phyloP scores from a whole-genome alignment of 148 eudicot genomes.

The Heliosperma pusillum region DNA sequence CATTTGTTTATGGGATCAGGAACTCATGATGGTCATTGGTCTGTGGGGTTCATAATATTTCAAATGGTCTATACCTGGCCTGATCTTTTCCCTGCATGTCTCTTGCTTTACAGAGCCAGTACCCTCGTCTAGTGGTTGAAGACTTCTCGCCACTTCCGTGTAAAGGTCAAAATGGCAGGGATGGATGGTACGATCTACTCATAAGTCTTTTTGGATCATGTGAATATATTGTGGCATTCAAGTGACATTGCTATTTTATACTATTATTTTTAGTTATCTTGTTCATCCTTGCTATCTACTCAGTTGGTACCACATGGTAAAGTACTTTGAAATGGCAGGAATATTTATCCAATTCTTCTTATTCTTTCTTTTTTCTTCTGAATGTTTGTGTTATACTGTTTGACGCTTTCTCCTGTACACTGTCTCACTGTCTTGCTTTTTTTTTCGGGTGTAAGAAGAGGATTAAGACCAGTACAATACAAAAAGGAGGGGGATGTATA shows the following conservation, averaged over 20 bases:
- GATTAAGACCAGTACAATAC: neutral
- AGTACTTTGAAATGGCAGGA: neutral
- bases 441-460: neutral
- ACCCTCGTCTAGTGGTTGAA: conserved; percentile 85
- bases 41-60: neutral
- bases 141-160: conserved; percentile 75
- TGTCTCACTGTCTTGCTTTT: too few relatives aligned
- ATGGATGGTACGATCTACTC: conserved; percentile 60
- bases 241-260: neutral
- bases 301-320: neutral
- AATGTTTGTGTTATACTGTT: neutral
- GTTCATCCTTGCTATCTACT: neutral
- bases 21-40: neutral
- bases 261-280: neutral
- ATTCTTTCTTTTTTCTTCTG: neutral
- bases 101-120: conserved; percentile 63
- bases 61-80: neutral
- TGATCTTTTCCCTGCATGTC: conserved; percentile 17
- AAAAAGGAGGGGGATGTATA: neutral
- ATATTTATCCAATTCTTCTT: neutral
- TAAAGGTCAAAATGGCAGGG: conserved; percentile 75
- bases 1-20: neutral
- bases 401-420: neutral
- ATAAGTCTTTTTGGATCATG: neutral
- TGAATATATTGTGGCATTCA: neutral